Conservation (phyloP, 176 grass and related monocot species). For the Eleusine coracana region DNA sequence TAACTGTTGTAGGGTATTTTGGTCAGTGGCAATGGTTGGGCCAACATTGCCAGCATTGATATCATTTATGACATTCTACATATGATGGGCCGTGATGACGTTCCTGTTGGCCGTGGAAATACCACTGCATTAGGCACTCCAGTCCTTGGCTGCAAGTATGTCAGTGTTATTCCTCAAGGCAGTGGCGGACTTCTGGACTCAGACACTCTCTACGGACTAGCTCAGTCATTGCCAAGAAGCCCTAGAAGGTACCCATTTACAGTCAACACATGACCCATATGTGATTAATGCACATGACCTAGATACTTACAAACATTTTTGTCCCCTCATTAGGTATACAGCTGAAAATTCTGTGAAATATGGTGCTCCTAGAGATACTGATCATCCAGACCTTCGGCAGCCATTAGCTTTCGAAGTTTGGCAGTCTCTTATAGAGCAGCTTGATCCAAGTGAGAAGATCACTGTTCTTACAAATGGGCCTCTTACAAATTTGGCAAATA, state of each 20-base stretch:
- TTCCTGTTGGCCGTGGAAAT: conserved; percentile 67
- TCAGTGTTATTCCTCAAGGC: conserved; percentile 64
- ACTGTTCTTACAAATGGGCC: conserved; percentile 67
- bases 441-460: conserved; percentile 53
- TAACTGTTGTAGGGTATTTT: conserved; percentile 51
- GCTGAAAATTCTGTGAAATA: conserved; percentile 73
- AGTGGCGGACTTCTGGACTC: conserved; percentile 66
- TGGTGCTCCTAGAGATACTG: conserved; percentile 69
- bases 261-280: background rate
- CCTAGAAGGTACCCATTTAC: conserved; percentile 57
- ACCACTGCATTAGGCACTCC: conserved; percentile 56
- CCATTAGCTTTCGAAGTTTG: conserved; percentile 79
- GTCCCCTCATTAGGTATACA: conserved; percentile 52
- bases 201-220: conserved; percentile 75
- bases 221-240: conserved; percentile 55
- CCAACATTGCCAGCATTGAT: conserved; percentile 69
- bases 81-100: conserved; percentile 88
- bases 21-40: conserved; percentile 73
- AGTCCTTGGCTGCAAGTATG: conserved; percentile 54
- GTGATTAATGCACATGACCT: background rate
- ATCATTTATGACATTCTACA: conserved; percentile 72
- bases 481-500: conserved; percentile 75
- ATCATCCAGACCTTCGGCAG: conserved; percentile 65
- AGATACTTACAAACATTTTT: background rate
- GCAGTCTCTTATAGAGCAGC: conserved; percentile 46